Evolutionary conservation across 805 yeast species (phyloP), one percentile per base, ranked within the genome.

Genomic region (Teunomyces lycoperdinae): DNA sequence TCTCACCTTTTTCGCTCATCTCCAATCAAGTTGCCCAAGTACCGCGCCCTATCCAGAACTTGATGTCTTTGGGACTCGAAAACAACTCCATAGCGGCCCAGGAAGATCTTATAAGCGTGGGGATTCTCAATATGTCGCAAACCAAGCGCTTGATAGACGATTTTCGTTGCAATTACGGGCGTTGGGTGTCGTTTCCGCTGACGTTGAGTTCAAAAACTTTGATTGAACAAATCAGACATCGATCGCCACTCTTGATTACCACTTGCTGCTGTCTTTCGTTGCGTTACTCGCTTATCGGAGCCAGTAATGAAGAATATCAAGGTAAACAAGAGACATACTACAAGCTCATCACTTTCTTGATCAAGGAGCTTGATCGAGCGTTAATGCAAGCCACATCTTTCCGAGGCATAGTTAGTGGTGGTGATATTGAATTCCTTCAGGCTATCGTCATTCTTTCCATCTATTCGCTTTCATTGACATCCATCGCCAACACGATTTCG

Each of bases 111-210:
- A 68, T 87, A 2, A 55, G 77, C 2, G 56, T 77, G 24, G 79
- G 80, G 1, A 64, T 85, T 4, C 56, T 87, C 11, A 57, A 79
- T 1, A 56, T 71, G 35, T 62, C 65, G 2, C 82, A 84, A 53
- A 80, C 81, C 0, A 54, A 74, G 5, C 69, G 70, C 13, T 63
- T 86, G 34, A 64, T 87, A 53, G 74, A 73, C 45, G 78, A 77
- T 42, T 87, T 87, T 60, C 68, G 85, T 38, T 79, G 81, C 43
- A 76, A 85, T 56, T 87, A 83, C 58, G 89, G 90, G 4, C 73
- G 89, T 28, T 87, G 95, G 95, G 81, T 85, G 3, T 80, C 87
- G 46, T 80, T 87, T 44, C 89, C 91, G 0, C 76, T 76, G 28
- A 68, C 68, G 10, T 58, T 77, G 31, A 60, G 81, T 4, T 74